These are phyloP conservation scores for Mucor circinelloides DNA, from an alignment of 371 early-diverging fungal genomes.

Conservation along the genomic window DNA sequence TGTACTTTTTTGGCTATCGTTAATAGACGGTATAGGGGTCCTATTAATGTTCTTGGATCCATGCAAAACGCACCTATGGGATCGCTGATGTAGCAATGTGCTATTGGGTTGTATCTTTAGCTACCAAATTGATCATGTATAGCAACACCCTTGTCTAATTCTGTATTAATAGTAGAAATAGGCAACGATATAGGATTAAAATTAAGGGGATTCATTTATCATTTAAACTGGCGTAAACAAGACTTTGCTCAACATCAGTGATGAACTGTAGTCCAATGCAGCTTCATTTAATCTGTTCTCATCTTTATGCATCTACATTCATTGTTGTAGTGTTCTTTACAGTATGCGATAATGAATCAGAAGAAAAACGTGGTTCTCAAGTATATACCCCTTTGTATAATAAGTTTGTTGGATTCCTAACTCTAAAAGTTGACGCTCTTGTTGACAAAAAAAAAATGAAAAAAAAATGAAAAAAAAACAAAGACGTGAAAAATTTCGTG, in stretches of 20 bases:
- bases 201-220: neutral
- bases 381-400: neutral
- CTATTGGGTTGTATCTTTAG: neutral
- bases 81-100: neutral
- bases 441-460: neutral
- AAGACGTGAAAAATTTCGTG: neutral
- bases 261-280: neutral
- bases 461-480: no score
- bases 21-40: neutral
- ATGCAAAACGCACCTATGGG: neutral
- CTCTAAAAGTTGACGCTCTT: neutral
- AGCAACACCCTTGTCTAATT: neutral
- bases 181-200: neutral
- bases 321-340: neutral
- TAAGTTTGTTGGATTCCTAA: neutral
- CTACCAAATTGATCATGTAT: no score
- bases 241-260: neutral
- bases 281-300: neutral
- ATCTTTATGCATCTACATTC: neutral
- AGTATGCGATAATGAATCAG: neutral
- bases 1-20: neutral
- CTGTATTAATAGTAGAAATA: neutral
- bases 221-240: neutral
- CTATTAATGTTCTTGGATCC: neutral
- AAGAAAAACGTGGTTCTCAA: neutral